Evolutionary conservation across 83 land plant species (phyloP).

Genomic region (Picea abies): DNA sequence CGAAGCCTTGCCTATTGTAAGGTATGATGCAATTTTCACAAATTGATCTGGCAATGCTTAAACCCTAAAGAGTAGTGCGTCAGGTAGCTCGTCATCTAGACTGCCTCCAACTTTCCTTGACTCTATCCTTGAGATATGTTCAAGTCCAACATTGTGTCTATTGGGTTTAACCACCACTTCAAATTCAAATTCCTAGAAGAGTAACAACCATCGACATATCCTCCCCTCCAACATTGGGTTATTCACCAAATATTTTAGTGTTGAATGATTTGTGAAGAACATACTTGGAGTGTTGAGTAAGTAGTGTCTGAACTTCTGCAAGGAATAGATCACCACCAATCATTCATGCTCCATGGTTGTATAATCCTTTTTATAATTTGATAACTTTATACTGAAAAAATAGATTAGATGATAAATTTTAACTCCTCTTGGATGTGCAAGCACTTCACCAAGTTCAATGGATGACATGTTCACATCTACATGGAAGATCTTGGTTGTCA

Average conservation of each 20-base stretch:
- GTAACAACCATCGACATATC: background rate
- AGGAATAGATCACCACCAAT: background rate
- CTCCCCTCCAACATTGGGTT: background rate
- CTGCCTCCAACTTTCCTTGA: fast-evolving
- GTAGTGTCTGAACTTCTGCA: background rate
- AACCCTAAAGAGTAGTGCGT: background rate
- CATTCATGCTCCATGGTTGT: background rate
- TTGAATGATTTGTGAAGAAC: background rate
- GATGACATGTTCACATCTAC: too few species aligned
- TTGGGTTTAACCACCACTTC: background rate
- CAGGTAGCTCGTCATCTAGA: background rate
- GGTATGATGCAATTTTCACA: background rate
- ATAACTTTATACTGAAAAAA: too few species aligned
- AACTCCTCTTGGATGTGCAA: too few species aligned
- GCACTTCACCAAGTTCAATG: too few species aligned
- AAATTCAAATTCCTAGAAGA: background rate
- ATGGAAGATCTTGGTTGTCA: too few species aligned
- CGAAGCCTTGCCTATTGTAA: background rate
- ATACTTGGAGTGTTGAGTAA: background rate
- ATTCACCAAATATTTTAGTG: background rate
- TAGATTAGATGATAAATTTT: too few species aligned
- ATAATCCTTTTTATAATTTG: background rate
- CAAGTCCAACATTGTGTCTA: background rate
- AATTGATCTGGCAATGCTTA: background rate
- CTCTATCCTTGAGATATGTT: background rate